Base-by-base conservation (phyloP, 225 moss, liverwort and hornwort species). In the Polytrichum commune region DNA sequence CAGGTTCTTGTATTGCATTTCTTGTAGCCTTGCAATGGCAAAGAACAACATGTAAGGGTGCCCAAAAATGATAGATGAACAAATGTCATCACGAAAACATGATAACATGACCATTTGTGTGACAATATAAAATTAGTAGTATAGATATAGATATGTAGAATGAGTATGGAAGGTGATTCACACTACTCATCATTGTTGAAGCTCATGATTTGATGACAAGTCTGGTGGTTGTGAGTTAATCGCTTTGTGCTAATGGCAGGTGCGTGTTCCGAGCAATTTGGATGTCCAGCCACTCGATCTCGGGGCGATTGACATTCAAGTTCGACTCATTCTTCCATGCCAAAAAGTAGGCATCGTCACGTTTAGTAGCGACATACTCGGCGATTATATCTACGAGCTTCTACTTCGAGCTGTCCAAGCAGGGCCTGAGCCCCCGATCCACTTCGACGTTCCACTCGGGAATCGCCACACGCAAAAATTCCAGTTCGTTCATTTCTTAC, bases 401-500 rank as follows among this genome's bases (percentile, higher is more conserved):
- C 27, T 86, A 9, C 81, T 96, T 66, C 69, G 24, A 63, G 87
- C 93, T 13, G 76, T 82, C 62, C 72, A 90, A 27, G 75, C 84
- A 23, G 92, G 92, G 8, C 84, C 77, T 0, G 92, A 96, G 54
- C 90, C 85, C 5, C 80, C 92, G 0, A 55, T 96, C 1, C 67
- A 79, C 16, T 96, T 96, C 61, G 78, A 76, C 2, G 68, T 84
- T 19, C 88, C 93, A 7, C 74, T 96, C 4, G 96, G 96, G 26
- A 84, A 81, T 1, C 67, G 86, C 19, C 89, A 92, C 38, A 76
- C 32, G 0, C 92, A 93, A 72, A 72, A 82, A 57, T 93, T 93
- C 8, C 83, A 81, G n/a, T 96, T 96, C 69, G 33, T 93, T 62
- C 92, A 93, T 69, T 96, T 90, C 27, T 62, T 93, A 54, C 76